phyloP scores from a whole-genome alignment of 2,329 filamentous ascomycete genomes.

The Xylariales sp. region DNA sequence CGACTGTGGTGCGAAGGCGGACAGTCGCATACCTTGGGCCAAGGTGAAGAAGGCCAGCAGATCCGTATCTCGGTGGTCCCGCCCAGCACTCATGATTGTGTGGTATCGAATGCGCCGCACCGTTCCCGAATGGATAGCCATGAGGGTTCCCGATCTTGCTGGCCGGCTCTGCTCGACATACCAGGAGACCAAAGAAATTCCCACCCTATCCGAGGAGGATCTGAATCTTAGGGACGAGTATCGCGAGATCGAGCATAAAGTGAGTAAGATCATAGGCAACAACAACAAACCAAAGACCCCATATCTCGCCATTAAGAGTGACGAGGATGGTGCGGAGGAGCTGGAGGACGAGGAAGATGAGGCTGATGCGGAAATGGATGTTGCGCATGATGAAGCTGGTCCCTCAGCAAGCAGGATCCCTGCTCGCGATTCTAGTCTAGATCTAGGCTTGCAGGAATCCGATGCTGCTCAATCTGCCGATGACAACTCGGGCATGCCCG shows the following conservation, averaged over 20 bases:
- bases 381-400: not conserved
- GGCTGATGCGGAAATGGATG: not conserved
- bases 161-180: slow-evolving; percentile 15
- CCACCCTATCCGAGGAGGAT: slow-evolving; percentile 14
- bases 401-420: not conserved
- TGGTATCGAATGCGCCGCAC: slow-evolving; percentile 21
- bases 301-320: slow-evolving; percentile 12
- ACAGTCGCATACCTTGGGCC: slow-evolving; percentile 25
- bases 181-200: slow-evolving; percentile 15
- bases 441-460: slow-evolving; percentile 15
- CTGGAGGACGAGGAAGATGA: slow-evolving; percentile 6
- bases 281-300: slow-evolving; percentile 12
- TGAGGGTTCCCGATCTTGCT: slow-evolving; percentile 18
- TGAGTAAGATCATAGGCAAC: slow-evolving; percentile 15
- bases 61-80: slow-evolving; percentile 12
- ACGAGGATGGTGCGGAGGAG: slow-evolving; percentile 16
- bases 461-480: not conserved
- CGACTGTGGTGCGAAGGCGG: slow-evolving; percentile 13
- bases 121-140: slow-evolving; percentile 15
- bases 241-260: slow-evolving; percentile 16
- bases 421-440: slow-evolving; percentile 10
- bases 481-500: slow-evolving; percentile 1
- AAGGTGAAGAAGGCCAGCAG: slow-evolving; percentile 12
- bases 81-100: slow-evolving; percentile 21
- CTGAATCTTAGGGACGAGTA: slow-evolving; percentile 18